Evolutionary conservation across 371 early-diverging fungal genomes (phyloP).

Genomic region (Mucor sp.): DNA sequence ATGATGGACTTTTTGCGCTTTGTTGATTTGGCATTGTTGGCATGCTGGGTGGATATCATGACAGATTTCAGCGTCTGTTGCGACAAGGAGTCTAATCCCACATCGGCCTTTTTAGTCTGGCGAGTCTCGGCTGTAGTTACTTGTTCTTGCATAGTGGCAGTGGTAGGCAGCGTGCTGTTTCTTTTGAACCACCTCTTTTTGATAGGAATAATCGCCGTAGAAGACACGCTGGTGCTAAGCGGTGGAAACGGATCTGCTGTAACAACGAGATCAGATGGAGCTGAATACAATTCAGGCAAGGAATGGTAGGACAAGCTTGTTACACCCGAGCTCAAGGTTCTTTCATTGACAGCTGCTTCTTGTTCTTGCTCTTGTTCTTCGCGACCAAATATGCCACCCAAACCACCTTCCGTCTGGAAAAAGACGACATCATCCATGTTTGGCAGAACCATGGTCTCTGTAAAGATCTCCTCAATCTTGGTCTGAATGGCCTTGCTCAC

Average conservation of each 20-base stretch:
- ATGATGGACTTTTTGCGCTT: slow-evolving; percentile 6
- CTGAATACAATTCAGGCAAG: slow-evolving; percentile 23
- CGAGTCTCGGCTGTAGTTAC: background rate
- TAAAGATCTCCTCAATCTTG: slow-evolving; percentile 80
- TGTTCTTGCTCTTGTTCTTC: too few relatives aligned
- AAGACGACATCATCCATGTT: slow-evolving; percentile 91
- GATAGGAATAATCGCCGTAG: background rate
- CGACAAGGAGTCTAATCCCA: slow-evolving; percentile 16
- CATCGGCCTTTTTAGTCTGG: background rate
- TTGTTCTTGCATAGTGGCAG: background rate
- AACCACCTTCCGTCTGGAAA: slow-evolving; percentile 65
- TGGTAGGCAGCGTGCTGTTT: background rate
- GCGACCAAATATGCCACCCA: slow-evolving; percentile 62
- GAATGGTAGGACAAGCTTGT: slow-evolving; percentile 16
- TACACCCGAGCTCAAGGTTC: background rate
- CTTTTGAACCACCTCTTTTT: slow-evolving; percentile 25
- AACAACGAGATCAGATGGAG: slow-evolving; percentile 24
- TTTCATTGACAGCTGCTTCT: background rate
- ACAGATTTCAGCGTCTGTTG: slow-evolving; percentile 21
- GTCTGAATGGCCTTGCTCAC: slow-evolving; percentile 86
- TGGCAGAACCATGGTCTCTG: slow-evolving; percentile 82
- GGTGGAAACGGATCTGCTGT: slow-evolving; percentile 19
- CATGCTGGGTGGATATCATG: slow-evolving; percentile 8
- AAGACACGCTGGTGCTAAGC: slow-evolving; percentile 12
- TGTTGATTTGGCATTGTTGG: background rate